Percentiles rank a stretch among this genome's conserved stretches.
phyloP scores from a whole-genome alignment of 352 stramenopile species.

The Globisporangium yorkense region DNA sequence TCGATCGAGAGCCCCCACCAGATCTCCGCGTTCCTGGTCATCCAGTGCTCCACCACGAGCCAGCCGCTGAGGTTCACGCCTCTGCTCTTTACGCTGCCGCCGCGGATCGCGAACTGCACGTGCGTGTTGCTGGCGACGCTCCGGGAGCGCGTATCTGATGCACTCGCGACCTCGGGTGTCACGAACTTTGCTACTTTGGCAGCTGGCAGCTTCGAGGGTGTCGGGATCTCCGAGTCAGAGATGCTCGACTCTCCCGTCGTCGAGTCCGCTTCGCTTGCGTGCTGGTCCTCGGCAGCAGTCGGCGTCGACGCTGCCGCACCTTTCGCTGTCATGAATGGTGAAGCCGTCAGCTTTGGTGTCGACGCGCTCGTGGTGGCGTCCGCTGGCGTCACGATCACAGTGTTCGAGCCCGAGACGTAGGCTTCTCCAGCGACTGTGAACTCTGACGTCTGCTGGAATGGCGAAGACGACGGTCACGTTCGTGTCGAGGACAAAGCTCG shows the following conservation, averaged over 20 bases:
- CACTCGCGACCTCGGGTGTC: neutral
- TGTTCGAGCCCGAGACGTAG: neutral
- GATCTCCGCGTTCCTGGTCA: constrained; percentile 50
- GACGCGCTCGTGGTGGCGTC: neutral
- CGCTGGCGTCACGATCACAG: neutral
- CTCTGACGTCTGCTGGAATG: neutral
- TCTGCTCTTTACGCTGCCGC: constrained; percentile 32
- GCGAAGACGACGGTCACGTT: constrained; percentile 1
- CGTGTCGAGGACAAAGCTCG: neutral
- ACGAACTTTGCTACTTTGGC: too few relatives aligned
- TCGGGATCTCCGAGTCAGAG: neutral
- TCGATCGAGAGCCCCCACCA: constrained; percentile 41
- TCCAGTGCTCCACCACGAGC: constrained; percentile 78
- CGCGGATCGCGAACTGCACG: constrained; percentile 55
- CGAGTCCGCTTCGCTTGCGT: neutral
- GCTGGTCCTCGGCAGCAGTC: neutral
- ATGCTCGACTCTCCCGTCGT: neutral
- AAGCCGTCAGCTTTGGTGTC: neutral
- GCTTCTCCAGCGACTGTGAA: neutral
- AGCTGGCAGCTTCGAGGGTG: neutral
- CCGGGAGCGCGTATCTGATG: constrained; percentile 4
- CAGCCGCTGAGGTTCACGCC: constrained; percentile 77
- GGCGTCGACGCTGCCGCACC: neutral
- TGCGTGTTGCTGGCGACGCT: constrained; percentile 56
- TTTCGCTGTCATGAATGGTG: neutral